phyloP scores from a whole-genome alignment of 176 grass and related monocot genomes.

The Oryza coarctata region DNA sequence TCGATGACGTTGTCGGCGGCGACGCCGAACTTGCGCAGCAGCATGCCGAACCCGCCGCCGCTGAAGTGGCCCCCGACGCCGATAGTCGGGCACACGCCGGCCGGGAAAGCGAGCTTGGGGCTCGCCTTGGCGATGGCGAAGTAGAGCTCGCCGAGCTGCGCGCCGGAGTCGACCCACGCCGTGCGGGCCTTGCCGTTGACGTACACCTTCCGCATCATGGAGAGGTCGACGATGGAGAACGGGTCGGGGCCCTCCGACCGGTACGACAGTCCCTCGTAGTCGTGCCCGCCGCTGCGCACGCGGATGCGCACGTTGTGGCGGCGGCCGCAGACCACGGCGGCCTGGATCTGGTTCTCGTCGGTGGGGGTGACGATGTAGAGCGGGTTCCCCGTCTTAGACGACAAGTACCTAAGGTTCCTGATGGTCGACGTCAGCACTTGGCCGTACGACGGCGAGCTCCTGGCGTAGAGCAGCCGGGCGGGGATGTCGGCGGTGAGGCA shows the following conservation, averaged over 20 bases:
- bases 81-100: conserved; percentile 48
- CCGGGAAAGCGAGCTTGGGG: conserved; percentile 31
- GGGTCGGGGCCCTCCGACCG: not conserved
- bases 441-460: conserved; percentile 33
- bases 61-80: conserved; percentile 51
- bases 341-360: conserved; percentile 37
- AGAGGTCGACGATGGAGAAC: conserved; percentile 47
- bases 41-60: conserved; percentile 48
- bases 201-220: conserved; percentile 16
- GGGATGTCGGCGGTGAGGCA: conserved; percentile 38
- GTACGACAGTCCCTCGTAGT: conserved; percentile 76
- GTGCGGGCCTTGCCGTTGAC: conserved; percentile 21
- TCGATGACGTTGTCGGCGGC: conserved; percentile 56
- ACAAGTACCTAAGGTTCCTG: conserved; percentile 49
- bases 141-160: conserved; percentile 54
- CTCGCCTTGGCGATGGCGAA: conserved; percentile 34
- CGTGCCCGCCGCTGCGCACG: conserved; percentile 68
- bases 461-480: conserved; percentile 34
- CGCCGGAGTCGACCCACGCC: conserved; percentile 58
- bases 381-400: conserved; percentile 35
- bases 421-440: conserved; percentile 42
- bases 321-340: conserved; percentile 38
- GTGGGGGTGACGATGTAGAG: conserved; percentile 48
- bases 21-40: conserved; percentile 53
- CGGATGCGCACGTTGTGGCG: conserved; percentile 32